Evolutionary conservation across 2,329 filamentous ascomycete genomes (phyloP).

Genomic region (Xylariaceae sp.): DNA sequence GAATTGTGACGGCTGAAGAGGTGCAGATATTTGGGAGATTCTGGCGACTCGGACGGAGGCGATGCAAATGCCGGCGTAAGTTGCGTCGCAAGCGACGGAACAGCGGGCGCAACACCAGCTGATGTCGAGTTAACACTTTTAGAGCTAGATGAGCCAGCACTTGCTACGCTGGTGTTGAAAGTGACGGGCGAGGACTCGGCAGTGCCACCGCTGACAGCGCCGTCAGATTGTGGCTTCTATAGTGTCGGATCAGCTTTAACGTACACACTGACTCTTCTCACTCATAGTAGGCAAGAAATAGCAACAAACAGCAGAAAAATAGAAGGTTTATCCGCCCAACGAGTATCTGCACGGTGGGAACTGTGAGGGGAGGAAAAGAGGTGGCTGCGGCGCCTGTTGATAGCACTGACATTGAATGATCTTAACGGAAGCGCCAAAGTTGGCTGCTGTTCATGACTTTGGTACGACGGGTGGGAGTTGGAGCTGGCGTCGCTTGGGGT

Average conservation of each 20-base stretch:
- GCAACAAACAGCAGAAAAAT: no score
- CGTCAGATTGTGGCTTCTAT: no score
- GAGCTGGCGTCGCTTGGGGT: conserved; percentile 32
- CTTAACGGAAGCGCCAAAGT: not conserved
- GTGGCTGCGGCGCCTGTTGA: no score
- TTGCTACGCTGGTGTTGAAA: not conserved
- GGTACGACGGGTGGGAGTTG: conserved; percentile 6
- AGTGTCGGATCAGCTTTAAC: no score
- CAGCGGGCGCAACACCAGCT: conserved; percentile 17
- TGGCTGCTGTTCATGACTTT: conserved; percentile 1
- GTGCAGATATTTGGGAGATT: conserved; percentile 10
- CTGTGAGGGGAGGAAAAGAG: not conserved
- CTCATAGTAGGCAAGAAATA: no score
- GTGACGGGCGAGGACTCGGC: no score
- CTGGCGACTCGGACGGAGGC: conserved; percentile 24
- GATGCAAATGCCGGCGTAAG: conserved; percentile 21
- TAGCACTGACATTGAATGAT: not conserved
- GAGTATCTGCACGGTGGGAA: no score
- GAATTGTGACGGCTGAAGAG: conserved; percentile 25
- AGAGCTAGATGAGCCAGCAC: not conserved
- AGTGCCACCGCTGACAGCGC: no score
- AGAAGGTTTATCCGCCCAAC: no score
- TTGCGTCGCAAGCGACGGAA: conserved; percentile 24
- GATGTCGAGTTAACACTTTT: conserved; percentile 6
- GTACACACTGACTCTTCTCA: no score